Evolutionary conservation across 176 grass and related monocot species (phyloP).

Genomic region (Juncus inflexus): DNA sequence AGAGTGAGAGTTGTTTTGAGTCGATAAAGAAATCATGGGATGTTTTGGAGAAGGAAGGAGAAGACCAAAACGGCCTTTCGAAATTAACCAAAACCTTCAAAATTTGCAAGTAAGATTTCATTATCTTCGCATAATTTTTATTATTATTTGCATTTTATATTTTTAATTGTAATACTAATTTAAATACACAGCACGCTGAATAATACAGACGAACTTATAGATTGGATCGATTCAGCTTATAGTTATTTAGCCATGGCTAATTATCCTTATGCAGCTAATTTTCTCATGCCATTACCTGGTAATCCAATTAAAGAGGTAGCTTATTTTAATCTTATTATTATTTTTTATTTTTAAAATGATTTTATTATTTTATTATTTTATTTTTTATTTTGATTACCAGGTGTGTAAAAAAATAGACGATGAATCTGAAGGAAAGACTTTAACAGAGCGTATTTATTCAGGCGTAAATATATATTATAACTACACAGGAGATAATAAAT

Average conservation of each 20-base stretch:
- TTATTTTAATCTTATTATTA: slow-evolving; percentile 15
- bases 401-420: slow-evolving; percentile 74
- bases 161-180: background rate
- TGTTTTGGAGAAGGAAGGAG: slow-evolving; percentile 56
- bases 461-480: slow-evolving; percentile 95
- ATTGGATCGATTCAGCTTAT: slow-evolving; percentile 86
- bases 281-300: slow-evolving; percentile 88
- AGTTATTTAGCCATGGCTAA: slow-evolving; percentile 97
- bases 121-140: no score
- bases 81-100: slow-evolving; percentile 73
- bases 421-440: slow-evolving; percentile 52
- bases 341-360: background rate
- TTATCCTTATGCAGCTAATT: slow-evolving; percentile 75
- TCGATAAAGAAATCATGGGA: slow-evolving; percentile 85
- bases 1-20: slow-evolving; percentile 77
- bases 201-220: slow-evolving; percentile 51
- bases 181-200: slow-evolving; percentile 54
- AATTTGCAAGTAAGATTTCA: slow-evolving; percentile 62
- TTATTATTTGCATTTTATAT: no score
- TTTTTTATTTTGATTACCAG: slow-evolving; percentile 19
- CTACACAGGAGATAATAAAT: slow-evolving; percentile 57
- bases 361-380: slow-evolving; percentile 23
- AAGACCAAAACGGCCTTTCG: slow-evolving; percentile 44
- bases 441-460: slow-evolving; percentile 66
- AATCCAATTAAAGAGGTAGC: slow-evolving; percentile 94